Evolutionary conservation across 2,329 filamentous ascomycete genomes (phyloP).

Genomic region (Alternaria gaisen): DNA sequence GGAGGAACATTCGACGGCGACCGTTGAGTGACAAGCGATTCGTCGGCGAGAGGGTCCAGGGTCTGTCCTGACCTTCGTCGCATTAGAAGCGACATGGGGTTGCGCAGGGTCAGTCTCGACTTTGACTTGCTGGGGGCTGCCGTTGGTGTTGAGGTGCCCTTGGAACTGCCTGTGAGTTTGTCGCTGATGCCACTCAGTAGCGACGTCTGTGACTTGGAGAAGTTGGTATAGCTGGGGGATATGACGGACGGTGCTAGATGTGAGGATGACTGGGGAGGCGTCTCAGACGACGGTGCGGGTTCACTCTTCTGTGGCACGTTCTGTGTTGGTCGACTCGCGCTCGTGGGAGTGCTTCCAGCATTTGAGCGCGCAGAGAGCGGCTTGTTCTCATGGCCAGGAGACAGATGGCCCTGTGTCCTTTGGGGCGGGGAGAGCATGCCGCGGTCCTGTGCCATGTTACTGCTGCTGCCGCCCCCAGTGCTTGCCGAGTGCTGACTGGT

Average conservation of each 20-base stretch:
- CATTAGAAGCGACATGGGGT: constrained; percentile 68
- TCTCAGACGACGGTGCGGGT: constrained; percentile 24
- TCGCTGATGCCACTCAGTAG: constrained; percentile 44
- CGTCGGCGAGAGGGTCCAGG: constrained; percentile 57
- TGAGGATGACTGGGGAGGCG: constrained; percentile 28
- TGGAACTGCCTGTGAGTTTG: constrained; percentile 38
- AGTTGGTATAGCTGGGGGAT: constrained; percentile 36
- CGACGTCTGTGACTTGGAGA: constrained; percentile 47
- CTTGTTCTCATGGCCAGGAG: constrained; percentile 30
- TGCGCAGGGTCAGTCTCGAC: constrained; percentile 64
- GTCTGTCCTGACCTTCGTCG: constrained; percentile 65
- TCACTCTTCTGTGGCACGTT: constrained; percentile 36
- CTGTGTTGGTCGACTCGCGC: constrained; percentile 40
- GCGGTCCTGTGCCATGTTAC: constrained; percentile 21
- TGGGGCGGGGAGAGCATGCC: constrained; percentile 33
- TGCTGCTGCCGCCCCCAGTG: constrained; percentile 14
- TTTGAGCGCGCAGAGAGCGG: constrained; percentile 31
- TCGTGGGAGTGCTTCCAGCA: constrained; percentile 38
- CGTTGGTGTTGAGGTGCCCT: constrained; percentile 29
- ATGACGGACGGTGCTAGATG: constrained; percentile 34
- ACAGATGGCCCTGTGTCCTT: constrained; percentile 25
- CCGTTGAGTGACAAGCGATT: constrained; percentile 60
- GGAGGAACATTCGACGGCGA: constrained; percentile 56
- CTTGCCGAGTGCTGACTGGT: constrained; percentile 21
- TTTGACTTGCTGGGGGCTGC: constrained; percentile 51